Evolutionary conservation across 805 yeast species (phyloP).

Genomic region (Pichia scutulata): DNA sequence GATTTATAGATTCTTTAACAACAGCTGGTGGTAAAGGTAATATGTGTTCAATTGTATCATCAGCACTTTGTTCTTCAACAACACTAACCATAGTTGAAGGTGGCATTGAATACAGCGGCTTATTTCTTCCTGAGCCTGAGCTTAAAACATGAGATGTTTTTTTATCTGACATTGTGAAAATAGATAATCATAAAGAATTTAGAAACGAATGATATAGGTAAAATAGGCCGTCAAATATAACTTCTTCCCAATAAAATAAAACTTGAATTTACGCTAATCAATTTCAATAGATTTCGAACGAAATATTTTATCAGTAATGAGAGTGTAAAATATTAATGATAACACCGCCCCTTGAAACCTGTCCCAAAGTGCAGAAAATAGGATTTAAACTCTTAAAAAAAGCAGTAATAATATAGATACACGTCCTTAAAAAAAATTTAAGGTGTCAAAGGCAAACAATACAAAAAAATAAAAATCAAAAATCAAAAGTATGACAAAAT

Average conservation of each 20-base stretch:
- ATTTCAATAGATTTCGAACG: background rate
- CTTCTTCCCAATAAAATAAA: background rate
- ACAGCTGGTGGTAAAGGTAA: constrained; percentile 11
- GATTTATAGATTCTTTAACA: background rate
- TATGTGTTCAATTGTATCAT: constrained; percentile 17
- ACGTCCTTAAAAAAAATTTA: background rate
- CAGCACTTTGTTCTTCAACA: constrained; percentile 23
- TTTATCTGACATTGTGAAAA: background rate
- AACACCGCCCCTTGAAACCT: background rate
- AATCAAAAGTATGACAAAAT: no score
- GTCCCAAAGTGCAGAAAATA: background rate
- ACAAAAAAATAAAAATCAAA: no score
- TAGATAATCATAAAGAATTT: background rate
- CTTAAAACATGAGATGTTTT: background rate
- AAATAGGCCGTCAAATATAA: background rate
- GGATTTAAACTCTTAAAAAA: background rate
- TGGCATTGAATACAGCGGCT: background rate
- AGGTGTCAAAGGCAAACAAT: background rate
- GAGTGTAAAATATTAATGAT: no score
- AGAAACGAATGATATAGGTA: background rate
- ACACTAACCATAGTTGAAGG: constrained; percentile 22
- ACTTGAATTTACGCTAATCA: no score
- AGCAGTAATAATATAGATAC: background rate
- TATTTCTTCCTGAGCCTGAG: background rate
- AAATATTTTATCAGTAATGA: no score